These are phyloP conservation scores for Rhodomyrtus psidioides DNA, from an alignment of 441 rosid genomes.

Conservation along the genomic window DNA sequence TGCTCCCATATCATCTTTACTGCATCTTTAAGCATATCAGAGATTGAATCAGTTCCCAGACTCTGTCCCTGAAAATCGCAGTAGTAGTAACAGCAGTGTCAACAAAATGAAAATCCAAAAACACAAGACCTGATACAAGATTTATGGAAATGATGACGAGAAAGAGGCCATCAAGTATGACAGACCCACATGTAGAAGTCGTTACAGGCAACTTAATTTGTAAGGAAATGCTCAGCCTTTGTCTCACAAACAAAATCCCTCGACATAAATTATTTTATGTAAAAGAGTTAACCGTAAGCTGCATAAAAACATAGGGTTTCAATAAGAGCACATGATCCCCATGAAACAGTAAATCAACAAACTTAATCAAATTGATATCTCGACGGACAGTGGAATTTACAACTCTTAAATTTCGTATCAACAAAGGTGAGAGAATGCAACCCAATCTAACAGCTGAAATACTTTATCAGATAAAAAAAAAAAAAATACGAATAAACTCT, in stretches of 20 bases:
- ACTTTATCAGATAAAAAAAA: background rate
- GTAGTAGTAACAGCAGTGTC: too few species aligned
- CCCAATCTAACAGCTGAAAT: background rate
- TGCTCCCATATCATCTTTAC: background rate
- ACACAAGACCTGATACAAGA: background rate
- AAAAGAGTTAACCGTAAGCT: background rate
- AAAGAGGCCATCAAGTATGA: background rate
- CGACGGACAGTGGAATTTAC: background rate
- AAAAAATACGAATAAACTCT: background rate
- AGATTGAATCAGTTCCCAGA: background rate
- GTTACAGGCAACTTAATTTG: background rate
- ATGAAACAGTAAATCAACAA: background rate
- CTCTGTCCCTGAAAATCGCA: background rate
- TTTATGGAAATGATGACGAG: background rate
- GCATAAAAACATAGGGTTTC: background rate
- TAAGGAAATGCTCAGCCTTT: background rate
- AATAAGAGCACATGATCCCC: background rate
- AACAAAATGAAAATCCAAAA: too few species aligned
- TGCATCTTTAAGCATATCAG: background rate
- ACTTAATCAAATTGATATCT: background rate
- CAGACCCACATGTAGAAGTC: background rate
- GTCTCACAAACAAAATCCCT: background rate
- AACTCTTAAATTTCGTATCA: background rate
- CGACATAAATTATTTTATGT: background rate
- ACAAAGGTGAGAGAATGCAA: background rate